phyloP scores from a whole-genome alignment of 352 stramenopile genomes.

The Pythium rhizo-oryzae region DNA sequence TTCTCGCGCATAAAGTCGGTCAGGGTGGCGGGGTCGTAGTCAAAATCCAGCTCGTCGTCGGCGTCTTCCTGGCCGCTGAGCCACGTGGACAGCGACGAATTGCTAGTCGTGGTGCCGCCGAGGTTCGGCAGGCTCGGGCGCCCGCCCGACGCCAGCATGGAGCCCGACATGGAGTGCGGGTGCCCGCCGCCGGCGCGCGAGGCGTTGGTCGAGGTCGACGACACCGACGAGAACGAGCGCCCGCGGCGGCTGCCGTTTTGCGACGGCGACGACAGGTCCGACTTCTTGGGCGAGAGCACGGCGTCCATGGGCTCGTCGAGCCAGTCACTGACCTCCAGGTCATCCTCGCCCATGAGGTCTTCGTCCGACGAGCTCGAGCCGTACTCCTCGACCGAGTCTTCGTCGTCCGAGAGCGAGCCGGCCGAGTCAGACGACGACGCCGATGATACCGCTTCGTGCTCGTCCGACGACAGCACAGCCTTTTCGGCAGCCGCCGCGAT shows the following conservation, averaged over 20 bases:
- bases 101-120: conserved; percentile 41
- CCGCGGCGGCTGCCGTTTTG: conserved; percentile 41
- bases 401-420: conserved; percentile 25
- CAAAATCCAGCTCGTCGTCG: conserved; percentile 64
- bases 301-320: conserved; percentile 73
- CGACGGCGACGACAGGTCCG: conserved; percentile 52
- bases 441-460: not conserved
- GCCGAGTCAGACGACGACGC: conserved; percentile 12
- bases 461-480: not conserved
- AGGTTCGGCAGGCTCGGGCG: conserved; percentile 23
- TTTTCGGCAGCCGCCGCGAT: not conserved
- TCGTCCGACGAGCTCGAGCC: conserved; percentile 29
- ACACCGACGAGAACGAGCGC: conserved; percentile 51
- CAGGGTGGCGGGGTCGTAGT: conserved; percentile 61
- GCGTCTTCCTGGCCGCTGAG: conserved; percentile 67
- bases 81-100: conserved; percentile 64
- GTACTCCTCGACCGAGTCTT: conserved; percentile 25
- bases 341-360: conserved; percentile 47
- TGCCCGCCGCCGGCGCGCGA: conserved; percentile 8
- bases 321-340: conserved; percentile 73
- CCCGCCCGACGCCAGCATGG: conserved; percentile 20
- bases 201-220: conserved; percentile 42
- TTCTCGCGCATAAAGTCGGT: conserved; percentile 83
- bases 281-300: conserved; percentile 53
- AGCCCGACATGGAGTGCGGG: conserved; percentile 39